Evolutionary conservation across 257 asterid species (phyloP), one percentile per base, ranked within the genome.

Genomic region (Salvia hispanica): DNA sequence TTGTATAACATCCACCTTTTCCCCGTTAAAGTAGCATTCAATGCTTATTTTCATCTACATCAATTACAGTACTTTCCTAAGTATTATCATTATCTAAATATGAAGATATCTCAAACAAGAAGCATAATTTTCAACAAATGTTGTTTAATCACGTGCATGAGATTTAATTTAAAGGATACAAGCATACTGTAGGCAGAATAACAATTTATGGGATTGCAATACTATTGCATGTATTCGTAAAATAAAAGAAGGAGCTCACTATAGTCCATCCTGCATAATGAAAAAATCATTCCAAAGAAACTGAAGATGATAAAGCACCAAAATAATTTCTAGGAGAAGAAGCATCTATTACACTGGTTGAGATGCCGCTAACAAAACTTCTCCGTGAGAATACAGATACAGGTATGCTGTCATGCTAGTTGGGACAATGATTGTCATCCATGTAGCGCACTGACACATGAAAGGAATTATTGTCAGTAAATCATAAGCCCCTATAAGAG

Each of bases 281-380:
- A 12, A 52, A 25, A 61, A 61, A 74, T 58, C 54, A 62, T 10
- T 61, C 64, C 66, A 57, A 69, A 42, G 64, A 74, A 42, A 55
- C 52, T 33, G 45, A 62, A 71, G 7, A 16, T 43, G 14, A 72
- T 6, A 63, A 64, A 64, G 53, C 7, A 10, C 66, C 69, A 53
- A 69, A 43, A 62, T 56, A 73, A 58, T 62, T 16, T 73, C 55
- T 40, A 74, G 69, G 73, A 88, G 77, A 85, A 82, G 97, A 84
- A 82, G 86, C 93, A 94, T 94, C 99, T 94, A 94, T 91, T 94
- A 94, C 99, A 94, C 99, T 86, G 99, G 99, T 94, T 94, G 99
- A 74, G 85, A 94, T 62, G 99, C 99, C 66, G 99, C 97, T 85
- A 91, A 81, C 21, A 92, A 75, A 71, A 91, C 96, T 84, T 91